Evolutionary conservation across 176 grass and related monocot genomes (phyloP), one percentile per base, ranked within the genome.

Genomic region (Alloteropsis semialata): DNA sequence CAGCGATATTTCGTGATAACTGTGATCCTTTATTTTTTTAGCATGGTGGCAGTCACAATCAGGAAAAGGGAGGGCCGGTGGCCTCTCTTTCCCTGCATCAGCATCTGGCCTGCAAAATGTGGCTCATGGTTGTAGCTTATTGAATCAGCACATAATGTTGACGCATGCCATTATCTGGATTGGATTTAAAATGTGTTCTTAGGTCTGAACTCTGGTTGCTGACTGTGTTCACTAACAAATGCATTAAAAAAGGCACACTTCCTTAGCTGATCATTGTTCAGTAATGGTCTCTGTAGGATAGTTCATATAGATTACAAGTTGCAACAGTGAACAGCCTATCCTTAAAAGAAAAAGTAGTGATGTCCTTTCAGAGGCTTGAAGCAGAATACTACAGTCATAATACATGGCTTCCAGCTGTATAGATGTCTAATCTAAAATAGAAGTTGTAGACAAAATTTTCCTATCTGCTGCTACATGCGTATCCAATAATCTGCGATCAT

Each of bases 51-150:
- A 45, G 78, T 90, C 83, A 5, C 83, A 57, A 50, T 82, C 65
- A 78, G 38, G 63, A 50, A 65, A 77, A 21, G 64, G 76, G 39
- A 65, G 39, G 50, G 46, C 69, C 57, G 65, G 72, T 89, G 71
- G 64, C 36, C 55, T 81, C 60, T 90, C 83, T 18, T 82, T 86
- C 73, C 39, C 45, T 77, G 78, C 77, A 36, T 81, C 82, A 71
- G 50, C 78, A 75, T 76, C 62, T 89, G 53, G 42, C 59, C 70
- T 38, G 58, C 63, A 30, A 85, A 76, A 81, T 77, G 71, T 58
- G 61, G 63, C 64, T 55, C 53, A 55, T 62, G 54, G 63, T 41
- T 68, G 70, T 22, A 80, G 19, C 61, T 30, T 80, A 25, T 34
- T 27, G 55, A 58, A 62, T 81, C 75, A 61, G 21, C 61, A 38